These are phyloP conservation scores for Candida dubliniensis DNA, from an alignment of 1,139 yeast species.

Conservation along the genomic window DNA sequence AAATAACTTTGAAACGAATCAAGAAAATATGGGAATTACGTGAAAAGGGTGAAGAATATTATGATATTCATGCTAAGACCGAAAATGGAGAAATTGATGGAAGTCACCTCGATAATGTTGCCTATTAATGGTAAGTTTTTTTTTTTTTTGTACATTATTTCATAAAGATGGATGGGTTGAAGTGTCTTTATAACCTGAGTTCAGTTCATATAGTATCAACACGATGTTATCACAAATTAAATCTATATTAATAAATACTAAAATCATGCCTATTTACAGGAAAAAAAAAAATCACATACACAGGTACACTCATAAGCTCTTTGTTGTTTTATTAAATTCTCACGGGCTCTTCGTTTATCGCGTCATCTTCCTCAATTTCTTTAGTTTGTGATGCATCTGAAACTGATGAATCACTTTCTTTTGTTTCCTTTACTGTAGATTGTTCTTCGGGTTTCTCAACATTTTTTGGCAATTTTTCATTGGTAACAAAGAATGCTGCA, in stretches of 20 bases:
- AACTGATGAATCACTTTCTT: background rate
- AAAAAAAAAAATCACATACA: no score
- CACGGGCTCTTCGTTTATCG: no score
- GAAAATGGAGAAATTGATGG: slow-evolving; percentile 23
- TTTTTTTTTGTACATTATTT: no score
- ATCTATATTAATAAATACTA: no score
- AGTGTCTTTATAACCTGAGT: no score
- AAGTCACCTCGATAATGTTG: slow-evolving; percentile 23
- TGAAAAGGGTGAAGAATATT: slow-evolving; percentile 25
- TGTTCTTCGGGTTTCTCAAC: background rate
- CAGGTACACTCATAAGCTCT: no score
- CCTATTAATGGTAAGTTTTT: slow-evolving; percentile 20
- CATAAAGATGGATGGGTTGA: no score
- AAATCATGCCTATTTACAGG: no score
- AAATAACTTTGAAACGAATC: slow-evolving; percentile 38
- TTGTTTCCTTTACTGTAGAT: background rate
- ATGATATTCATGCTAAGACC: slow-evolving; percentile 11
- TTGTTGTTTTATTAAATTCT: no score
- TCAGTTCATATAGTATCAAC: no score
- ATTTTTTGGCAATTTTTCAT: slow-evolving; percentile 27
- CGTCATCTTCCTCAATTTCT: no score
- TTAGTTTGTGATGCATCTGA: background rate
- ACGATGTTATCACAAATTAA: no score
- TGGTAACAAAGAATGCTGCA: slow-evolving; percentile 25
- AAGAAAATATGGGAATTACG: slow-evolving; percentile 36